Conservation (phyloP, 305 asterid species). For the Rubia tinctorum region DNA sequence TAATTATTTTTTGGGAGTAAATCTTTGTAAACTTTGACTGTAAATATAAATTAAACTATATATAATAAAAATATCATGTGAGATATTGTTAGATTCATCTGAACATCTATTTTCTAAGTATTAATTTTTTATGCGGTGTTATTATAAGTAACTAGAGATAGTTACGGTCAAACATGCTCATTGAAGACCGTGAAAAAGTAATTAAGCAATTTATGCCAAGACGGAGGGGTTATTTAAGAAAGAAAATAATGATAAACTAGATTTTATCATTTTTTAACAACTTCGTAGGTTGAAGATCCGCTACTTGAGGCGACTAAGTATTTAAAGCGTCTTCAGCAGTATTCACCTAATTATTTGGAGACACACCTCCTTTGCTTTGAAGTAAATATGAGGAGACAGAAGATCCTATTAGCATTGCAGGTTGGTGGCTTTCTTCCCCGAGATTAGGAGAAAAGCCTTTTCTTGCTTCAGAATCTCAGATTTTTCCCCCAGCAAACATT, state of each 20-base stretch:
- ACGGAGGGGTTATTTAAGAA: too few species aligned
- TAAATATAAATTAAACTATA: too few species aligned
- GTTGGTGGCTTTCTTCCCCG: constrained; percentile 28
- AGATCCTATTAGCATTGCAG: constrained; percentile 85
- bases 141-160: too few species aligned
- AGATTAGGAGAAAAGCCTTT: neutral
- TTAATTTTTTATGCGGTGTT: too few species aligned
- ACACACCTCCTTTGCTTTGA: constrained; percentile 92
- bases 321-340: constrained; percentile 93
- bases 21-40: too few species aligned
- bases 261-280: constrained; percentile 19
- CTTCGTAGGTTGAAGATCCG: constrained; percentile 86
- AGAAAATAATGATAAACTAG: neutral
- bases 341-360: constrained; percentile 77
- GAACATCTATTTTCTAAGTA: too few species aligned
- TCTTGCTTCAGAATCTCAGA: constrained; percentile 2
- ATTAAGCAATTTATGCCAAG: too few species aligned
- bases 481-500: neutral
- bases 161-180: too few species aligned
- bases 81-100: too few species aligned
- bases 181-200: too few species aligned
- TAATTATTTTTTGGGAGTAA: too few species aligned
- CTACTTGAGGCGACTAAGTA: constrained; percentile 87
- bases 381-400: constrained; percentile 91
- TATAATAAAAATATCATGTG: too few species aligned